Percentiles rank a stretch among this genome's conserved stretches.
Evolutionary conservation across 208 protist species (phyloP).

Genomic region (Acanthamoeba rhysodes): DNA sequence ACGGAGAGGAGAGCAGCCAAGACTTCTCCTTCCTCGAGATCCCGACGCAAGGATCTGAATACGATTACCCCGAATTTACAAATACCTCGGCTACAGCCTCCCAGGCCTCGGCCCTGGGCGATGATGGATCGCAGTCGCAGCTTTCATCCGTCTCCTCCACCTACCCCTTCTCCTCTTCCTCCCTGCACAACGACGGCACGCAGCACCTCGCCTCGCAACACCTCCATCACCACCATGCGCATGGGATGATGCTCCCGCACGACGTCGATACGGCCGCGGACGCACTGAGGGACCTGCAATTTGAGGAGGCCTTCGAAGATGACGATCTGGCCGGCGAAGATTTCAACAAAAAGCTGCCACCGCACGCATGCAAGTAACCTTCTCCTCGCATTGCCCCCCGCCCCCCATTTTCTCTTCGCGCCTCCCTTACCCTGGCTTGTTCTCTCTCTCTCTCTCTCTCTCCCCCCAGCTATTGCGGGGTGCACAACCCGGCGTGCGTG

Average conservation of each 20-base stretch:
- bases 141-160: neutral
- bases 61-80: slow-evolving; percentile 52
- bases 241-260: neutral
- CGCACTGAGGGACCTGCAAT: slow-evolving; percentile 23
- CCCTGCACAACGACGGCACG: neutral
- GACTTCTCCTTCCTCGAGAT: slow-evolving; percentile 65
- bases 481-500: slow-evolving; percentile 91
- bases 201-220: neutral
- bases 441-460: neutral
- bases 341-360: neutral
- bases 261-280: neutral
- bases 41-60: slow-evolving; percentile 15
- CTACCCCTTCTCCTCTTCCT: slow-evolving; percentile 17
- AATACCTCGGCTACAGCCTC: slow-evolving; percentile 1
- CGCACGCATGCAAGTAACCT: neutral
- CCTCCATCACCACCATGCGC: neutral
- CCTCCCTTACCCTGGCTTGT: too few species aligned
- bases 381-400: neutral
- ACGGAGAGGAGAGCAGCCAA: slow-evolving; percentile 7
- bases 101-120: slow-evolving; percentile 4
- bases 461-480: slow-evolving; percentile 91
- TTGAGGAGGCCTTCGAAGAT: slow-evolving; percentile 2
- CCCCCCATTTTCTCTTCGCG: too few species aligned
- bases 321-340: slow-evolving; percentile 1
- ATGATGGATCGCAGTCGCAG: neutral